phyloP scores from a whole-genome alignment of 352 stramenopile genomes.

The Pythium aquatile region DNA sequence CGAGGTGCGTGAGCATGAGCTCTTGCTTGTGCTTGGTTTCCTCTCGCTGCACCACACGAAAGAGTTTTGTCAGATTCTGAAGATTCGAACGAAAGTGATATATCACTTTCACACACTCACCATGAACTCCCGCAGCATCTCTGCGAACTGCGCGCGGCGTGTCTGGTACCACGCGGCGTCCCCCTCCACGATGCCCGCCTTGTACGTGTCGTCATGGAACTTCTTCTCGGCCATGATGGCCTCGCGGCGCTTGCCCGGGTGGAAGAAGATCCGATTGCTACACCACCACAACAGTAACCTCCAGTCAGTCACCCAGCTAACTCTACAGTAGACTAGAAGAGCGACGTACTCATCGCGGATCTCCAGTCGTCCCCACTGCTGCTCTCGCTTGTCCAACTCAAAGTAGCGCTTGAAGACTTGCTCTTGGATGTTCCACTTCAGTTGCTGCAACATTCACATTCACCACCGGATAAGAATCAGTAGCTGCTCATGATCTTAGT shows the following conservation, averaged over 20 bases:
- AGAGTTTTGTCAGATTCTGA: not conserved
- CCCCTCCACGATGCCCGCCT: conserved; percentile 38
- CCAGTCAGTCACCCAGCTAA: not conserved
- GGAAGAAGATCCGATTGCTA: conserved; percentile 57
- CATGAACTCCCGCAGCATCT: conserved; percentile 55
- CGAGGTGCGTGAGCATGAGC: conserved; percentile 63
- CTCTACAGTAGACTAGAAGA: conserved; percentile 1
- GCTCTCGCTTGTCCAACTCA: conserved; percentile 48
- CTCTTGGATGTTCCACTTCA: conserved; percentile 66
- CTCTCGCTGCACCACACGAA: conserved; percentile 39
- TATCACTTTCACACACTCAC: conserved; percentile 30
- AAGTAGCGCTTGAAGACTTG: conserved; percentile 64
- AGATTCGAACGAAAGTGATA: not conserved
- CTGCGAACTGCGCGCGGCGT: conserved; percentile 44
- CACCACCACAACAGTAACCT: not conserved
- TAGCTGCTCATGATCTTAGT: not conserved
- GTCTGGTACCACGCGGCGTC: conserved; percentile 54
- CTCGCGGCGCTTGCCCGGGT: conserved; percentile 54
- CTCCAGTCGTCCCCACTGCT: conserved; percentile 56
- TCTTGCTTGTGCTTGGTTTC: conserved; percentile 79
- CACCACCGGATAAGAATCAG: conserved; percentile 3
- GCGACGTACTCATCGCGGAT: conserved; percentile 47
- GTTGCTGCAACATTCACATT: conserved; percentile 33
- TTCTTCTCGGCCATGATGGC: conserved; percentile 68
- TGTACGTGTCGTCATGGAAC: conserved; percentile 66